Conservation (phyloP, 2,329 filamentous ascomycete species). For the Venturia oleaginea region DNA sequence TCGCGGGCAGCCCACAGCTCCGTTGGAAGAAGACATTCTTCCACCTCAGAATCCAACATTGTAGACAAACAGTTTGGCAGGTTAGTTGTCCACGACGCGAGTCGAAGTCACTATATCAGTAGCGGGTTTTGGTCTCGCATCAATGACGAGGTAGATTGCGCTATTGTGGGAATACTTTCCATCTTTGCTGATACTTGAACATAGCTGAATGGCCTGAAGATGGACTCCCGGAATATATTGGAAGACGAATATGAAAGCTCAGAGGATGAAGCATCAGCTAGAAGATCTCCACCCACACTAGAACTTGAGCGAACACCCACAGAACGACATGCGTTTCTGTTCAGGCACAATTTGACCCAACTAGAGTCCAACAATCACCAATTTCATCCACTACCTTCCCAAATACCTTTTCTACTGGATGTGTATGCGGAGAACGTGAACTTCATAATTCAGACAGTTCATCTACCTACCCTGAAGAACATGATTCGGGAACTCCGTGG, state of each 20-base stretch:
- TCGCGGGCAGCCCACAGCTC: slow-evolving; percentile 27
- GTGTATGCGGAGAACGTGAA: slow-evolving; percentile 46
- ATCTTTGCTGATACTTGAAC: neutral
- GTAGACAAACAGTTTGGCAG: slow-evolving; percentile 39
- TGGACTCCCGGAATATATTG: slow-evolving; percentile 28
- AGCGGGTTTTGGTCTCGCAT: slow-evolving; percentile 48
- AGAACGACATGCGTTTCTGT: slow-evolving; percentile 45
- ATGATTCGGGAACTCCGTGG: slow-evolving; percentile 30
- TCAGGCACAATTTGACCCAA: slow-evolving; percentile 35
- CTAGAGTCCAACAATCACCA: slow-evolving; percentile 27
- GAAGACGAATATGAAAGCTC: slow-evolving; percentile 28
- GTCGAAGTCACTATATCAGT: slow-evolving; percentile 40
- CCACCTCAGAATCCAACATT: slow-evolving; percentile 12
- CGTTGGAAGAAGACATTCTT: slow-evolving; percentile 14
- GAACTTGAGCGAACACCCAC: slow-evolving; percentile 35
- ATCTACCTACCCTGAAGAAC: slow-evolving; percentile 37
- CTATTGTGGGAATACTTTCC: slow-evolving; percentile 23
- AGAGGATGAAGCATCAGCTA: slow-evolving; percentile 25
- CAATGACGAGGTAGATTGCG: slow-evolving; percentile 42
- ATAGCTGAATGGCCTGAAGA: slow-evolving; percentile 35
- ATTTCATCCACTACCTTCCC: slow-evolving; percentile 45
- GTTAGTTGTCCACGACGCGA: slow-evolving; percentile 38
- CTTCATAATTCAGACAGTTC: slow-evolving; percentile 33
- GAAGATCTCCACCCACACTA: slow-evolving; percentile 24
- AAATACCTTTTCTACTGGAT: slow-evolving; percentile 45